These are phyloP conservation scores for Penstemon eatonii DNA, from an alignment of 257 asterid species.

Conservation along the genomic window DNA sequence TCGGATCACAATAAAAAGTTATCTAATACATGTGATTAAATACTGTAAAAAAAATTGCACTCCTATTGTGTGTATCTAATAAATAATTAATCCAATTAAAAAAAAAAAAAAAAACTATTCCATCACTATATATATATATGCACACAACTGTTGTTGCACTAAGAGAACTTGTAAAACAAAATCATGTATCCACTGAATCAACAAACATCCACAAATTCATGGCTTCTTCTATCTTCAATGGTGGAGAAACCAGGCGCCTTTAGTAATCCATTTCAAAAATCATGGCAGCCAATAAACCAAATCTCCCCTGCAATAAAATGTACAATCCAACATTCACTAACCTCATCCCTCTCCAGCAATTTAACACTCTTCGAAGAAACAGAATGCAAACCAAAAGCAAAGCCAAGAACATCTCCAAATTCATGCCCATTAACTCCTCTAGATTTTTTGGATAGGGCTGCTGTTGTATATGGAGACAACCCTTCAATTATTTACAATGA, in stretches of 20 bases:
- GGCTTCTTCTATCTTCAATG: background rate
- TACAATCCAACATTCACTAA: constrained; percentile 4
- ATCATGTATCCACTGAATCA: constrained; percentile 27
- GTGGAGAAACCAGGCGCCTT: too few relatives aligned
- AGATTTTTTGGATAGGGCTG: constrained; percentile 45
- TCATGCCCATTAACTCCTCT: constrained; percentile 44
- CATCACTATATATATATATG: background rate
- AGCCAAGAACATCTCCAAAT: constrained; percentile 32
- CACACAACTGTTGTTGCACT: background rate
- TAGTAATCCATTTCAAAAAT: constrained; percentile 1
- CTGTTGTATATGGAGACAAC: constrained; percentile 43
- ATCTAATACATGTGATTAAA: too few relatives aligned
- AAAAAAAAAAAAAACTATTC: too few relatives aligned
- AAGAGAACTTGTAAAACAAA: background rate
- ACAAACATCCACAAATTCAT: constrained; percentile 15
- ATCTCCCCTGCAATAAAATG: background rate
- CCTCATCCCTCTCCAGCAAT: constrained; percentile 20
- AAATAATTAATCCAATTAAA: too few relatives aligned
- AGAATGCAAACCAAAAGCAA: background rate
- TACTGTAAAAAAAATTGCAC: too few relatives aligned
- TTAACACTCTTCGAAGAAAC: constrained; percentile 6
- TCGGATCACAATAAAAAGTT: too few relatives aligned
- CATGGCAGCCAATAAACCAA: background rate
- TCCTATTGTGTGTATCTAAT: too few relatives aligned
- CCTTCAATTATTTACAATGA: constrained; percentile 45